A percentile compares a stretch with the other conserved stretches of the same genome.
These are phyloP conservation scores for Thalassiosira mediterranea DNA, from an alignment of 352 stramenopile genomes.

Conservation along the genomic window DNA sequence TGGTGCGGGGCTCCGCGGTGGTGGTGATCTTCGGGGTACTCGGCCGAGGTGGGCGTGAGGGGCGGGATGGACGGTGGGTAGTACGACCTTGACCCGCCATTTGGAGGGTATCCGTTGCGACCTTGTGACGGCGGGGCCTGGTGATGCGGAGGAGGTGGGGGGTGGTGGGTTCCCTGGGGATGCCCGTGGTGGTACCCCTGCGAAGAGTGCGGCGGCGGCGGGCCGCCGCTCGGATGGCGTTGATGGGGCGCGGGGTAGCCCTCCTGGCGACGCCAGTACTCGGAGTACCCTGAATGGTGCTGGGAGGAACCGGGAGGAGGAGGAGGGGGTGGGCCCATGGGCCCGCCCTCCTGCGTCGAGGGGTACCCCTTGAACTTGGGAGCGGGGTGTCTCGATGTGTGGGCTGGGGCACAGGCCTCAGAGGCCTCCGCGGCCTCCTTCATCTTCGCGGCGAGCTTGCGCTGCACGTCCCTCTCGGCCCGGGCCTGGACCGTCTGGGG, in stretches of 20 bases:
- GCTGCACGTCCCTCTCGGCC: not conserved
- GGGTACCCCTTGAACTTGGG: not conserved
- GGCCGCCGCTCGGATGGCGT: not conserved
- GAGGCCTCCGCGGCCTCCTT: not conserved
- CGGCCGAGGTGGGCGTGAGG: conserved; percentile 12
- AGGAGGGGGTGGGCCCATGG: not conserved
- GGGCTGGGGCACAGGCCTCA: not conserved
- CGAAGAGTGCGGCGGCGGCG: no score
- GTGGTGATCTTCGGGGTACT: conserved; percentile 8
- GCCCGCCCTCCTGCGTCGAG: not conserved
- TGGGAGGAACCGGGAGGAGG: conserved; percentile 12
- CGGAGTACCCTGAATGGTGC: conserved; percentile 8
- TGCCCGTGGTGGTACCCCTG: not conserved
- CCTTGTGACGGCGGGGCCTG: no score
- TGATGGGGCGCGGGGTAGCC: not conserved
- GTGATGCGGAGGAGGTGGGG: not conserved
- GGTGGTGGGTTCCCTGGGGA: not conserved
- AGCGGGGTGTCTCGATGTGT: not conserved
- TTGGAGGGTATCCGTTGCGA: not conserved
- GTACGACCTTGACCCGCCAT: conserved; percentile 21
- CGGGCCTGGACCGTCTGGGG: not conserved
- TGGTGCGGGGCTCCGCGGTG: not conserved
- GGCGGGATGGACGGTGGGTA: conserved; percentile 18
- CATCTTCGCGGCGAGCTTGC: no score
- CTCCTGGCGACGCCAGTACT: conserved; percentile 5